Evolutionary conservation across 108 stramenopile species (phyloP).

Genomic region (Stephanodiscus minutulus): DNA sequence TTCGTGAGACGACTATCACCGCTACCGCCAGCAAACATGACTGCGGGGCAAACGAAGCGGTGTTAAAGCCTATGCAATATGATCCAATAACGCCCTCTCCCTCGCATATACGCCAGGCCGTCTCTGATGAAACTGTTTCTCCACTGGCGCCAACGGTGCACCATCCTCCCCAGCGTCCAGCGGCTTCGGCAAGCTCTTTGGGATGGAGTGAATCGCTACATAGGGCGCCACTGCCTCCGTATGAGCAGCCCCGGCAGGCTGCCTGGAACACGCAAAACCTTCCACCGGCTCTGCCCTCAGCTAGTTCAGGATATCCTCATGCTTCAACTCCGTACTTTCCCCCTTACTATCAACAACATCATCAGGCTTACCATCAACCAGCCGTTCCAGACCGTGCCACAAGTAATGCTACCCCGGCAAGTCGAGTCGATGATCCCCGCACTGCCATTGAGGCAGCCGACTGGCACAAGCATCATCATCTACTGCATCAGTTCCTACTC

Average conservation of each 20-base stretch:
- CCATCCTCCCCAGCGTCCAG: slow-evolving; percentile 9
- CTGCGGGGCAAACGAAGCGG: background rate
- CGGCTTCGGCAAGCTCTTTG: background rate
- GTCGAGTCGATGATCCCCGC: background rate
- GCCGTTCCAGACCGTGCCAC: background rate
- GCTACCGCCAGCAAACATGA: background rate
- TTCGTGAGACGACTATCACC: background rate
- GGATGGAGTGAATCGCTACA: slow-evolving; percentile 13
- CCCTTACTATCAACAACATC: slow-evolving; percentile 21
- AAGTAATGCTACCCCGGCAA: background rate
- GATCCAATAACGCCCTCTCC: slow-evolving; percentile 33
- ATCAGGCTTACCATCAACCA: slow-evolving; percentile 2
- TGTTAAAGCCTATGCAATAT: background rate
- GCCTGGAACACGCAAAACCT: slow-evolving; percentile 5
- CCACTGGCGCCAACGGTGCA: slow-evolving; percentile 25
- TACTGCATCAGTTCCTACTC: slow-evolving; percentile 28
- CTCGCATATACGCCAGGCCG: slow-evolving; percentile 20
- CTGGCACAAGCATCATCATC: slow-evolving; percentile 29
- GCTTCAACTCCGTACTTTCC: slow-evolving; percentile 6
- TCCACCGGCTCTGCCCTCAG: slow-evolving; percentile 18
- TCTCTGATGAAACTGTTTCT: slow-evolving; percentile 24
- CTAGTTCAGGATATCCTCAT: slow-evolving; percentile 9
- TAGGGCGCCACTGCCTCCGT: slow-evolving; percentile 31
- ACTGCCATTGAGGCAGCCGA: background rate
- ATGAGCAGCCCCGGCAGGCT: slow-evolving; percentile 6